phyloP scores from a whole-genome alignment of 2,329 filamentous ascomycete species.

The Beauveria australis region DNA sequence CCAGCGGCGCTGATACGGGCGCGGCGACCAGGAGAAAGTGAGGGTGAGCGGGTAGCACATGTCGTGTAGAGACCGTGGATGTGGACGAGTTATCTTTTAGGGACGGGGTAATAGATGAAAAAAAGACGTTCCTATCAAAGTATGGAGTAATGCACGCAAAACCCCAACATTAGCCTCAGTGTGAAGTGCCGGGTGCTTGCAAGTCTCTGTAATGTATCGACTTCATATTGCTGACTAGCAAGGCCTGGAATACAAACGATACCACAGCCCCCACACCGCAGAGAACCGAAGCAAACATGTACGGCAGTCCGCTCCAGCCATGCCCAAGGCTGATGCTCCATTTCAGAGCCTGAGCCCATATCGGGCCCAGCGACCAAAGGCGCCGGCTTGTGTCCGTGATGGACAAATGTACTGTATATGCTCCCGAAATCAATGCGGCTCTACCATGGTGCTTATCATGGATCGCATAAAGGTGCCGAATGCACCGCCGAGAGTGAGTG shows the following conservation, averaged over 20 bases:
- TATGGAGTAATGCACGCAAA: too few species aligned
- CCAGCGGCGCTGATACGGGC: constrained; percentile 42
- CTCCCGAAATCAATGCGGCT: background rate
- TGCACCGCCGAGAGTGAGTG: background rate
- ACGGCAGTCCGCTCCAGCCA: constrained; percentile 3
- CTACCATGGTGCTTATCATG: constrained; percentile 7
- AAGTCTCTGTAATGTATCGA: too few species aligned
- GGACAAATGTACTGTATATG: background rate
- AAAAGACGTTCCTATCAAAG: too few species aligned
- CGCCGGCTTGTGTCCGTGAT: constrained; percentile 1
- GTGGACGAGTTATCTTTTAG: too few species aligned
- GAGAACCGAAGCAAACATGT: background rate
- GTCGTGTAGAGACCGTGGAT: too few species aligned
- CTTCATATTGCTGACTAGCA: background rate
- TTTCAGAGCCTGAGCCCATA: background rate
- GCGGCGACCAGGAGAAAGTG: constrained; percentile 36
- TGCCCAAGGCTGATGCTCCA: constrained; percentile 3
- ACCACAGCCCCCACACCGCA: background rate
- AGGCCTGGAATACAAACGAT: background rate
- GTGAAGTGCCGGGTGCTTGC: too few species aligned
- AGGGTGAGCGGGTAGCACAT: background rate
- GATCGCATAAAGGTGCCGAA: constrained; percentile 6
- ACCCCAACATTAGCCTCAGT: too few species aligned
- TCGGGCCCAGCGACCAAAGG: background rate
- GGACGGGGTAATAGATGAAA: too few species aligned